Evolutionary conservation across 305 asterid genomes (phyloP).

Genomic region (Fraxinus platypoda): DNA sequence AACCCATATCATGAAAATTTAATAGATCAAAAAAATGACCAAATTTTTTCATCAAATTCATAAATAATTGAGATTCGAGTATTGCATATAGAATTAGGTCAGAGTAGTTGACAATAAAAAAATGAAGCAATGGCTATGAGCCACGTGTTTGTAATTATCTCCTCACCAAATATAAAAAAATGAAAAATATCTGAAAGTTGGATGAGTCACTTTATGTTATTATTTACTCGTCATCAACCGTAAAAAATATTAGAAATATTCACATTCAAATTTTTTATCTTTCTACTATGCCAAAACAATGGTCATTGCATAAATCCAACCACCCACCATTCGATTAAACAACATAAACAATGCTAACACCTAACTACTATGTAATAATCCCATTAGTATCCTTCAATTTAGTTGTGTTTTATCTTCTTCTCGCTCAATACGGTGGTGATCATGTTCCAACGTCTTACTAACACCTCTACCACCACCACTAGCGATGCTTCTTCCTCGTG

Average conservation of each 20-base stretch:
- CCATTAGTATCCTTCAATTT: neutral
- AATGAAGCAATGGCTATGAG: neutral
- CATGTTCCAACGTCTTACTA: constrained; percentile 35
- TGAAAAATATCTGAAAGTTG: neutral
- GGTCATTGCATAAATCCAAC: constrained; percentile 2
- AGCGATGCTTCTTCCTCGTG: constrained; percentile 12
- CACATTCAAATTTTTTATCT: neutral
- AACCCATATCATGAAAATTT: neutral
- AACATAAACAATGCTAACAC: constrained; percentile 19
- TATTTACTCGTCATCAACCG: neutral
- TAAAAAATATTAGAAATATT: neutral
- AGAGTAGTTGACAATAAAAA: neutral
- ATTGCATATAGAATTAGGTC: neutral
- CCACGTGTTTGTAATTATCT: neutral
- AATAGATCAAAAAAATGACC: neutral
- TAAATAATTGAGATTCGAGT: neutral
- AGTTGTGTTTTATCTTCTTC: constrained; percentile 9
- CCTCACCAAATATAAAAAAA: neutral
- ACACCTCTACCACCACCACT: constrained; percentile 22
- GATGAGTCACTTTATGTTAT: neutral
- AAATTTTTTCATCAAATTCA: too few species aligned
- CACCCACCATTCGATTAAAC: constrained; percentile 13
- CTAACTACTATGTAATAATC: constrained; percentile 23
- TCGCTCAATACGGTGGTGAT: neutral
- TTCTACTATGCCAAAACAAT: constrained; percentile 7